A percentile compares a stretch with the other conserved stretches of the same genome.
Conservation (phyloP, 2,329 filamentous ascomycete species). For the Neocucurbitaria cava region DNA sequence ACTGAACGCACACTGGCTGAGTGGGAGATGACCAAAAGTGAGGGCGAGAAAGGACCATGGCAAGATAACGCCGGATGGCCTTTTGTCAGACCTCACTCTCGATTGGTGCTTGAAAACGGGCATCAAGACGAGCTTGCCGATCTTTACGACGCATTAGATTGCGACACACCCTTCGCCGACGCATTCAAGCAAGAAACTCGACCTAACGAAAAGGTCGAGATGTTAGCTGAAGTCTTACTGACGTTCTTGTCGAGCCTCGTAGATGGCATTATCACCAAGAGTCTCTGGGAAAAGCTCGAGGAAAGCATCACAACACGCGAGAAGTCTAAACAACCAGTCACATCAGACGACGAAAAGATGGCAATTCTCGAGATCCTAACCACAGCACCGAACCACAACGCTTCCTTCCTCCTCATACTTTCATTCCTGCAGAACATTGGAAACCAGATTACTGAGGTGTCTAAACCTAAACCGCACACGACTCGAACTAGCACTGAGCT, state of each 20-base stretch:
- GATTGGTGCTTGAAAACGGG: constrained; percentile 39
- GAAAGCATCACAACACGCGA: constrained; percentile 39
- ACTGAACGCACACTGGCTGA: constrained; percentile 66
- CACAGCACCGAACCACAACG: constrained; percentile 76
- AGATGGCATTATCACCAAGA: constrained; percentile 77
- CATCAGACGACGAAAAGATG: constrained; percentile 63
- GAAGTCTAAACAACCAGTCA: constrained; percentile 52
- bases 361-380: constrained; percentile 76
- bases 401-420: constrained; percentile 86
- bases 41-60: constrained; percentile 59
- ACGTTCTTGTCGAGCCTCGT: constrained; percentile 76
- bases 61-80: constrained; percentile 64
- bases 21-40: constrained; percentile 64
- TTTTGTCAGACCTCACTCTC: constrained; percentile 52
- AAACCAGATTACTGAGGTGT: constrained; percentile 57
- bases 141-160: constrained; percentile 74
- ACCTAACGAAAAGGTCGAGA: constrained; percentile 74
- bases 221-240: constrained; percentile 73
- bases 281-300: constrained; percentile 66
- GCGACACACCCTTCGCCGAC: constrained; percentile 66
- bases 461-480: constrained; percentile 26
- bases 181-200: constrained; percentile 66
- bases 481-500: constrained; percentile 37
- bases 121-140: constrained; percentile 54
- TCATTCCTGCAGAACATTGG: constrained; percentile 72